phyloP scores from a whole-genome alignment of 176 grass and related monocot genomes.

The Zizania latifolia region DNA sequence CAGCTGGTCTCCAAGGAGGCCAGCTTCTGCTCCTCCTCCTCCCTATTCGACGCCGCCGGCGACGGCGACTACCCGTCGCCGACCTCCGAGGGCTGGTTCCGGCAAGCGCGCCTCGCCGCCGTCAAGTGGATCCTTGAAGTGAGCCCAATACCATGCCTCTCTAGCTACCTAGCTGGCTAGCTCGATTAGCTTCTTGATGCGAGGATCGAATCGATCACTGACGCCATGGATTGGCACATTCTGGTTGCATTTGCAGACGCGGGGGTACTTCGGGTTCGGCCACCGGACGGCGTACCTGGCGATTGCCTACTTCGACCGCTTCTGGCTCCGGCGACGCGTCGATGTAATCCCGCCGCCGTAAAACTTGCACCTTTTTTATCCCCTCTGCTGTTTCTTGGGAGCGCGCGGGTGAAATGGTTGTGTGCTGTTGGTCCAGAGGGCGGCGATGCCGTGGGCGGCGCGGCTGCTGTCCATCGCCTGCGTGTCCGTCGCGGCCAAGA shows the following conservation, averaged over 20 bases:
- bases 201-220: not conserved
- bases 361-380: not conserved
- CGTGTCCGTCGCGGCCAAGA: conserved; percentile 86
- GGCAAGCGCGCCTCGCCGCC: conserved; percentile 47
- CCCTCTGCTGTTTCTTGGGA: conserved; percentile 18
- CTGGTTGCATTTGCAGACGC: conserved; percentile 48
- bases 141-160: conserved; percentile 18
- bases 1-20: conserved; percentile 62
- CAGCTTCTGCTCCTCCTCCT: conserved; percentile 43
- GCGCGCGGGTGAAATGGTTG: not conserved
- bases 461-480: conserved; percentile 77
- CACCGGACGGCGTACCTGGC: conserved; percentile 84
- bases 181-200: conserved; percentile 1
- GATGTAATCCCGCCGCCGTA: conserved; percentile 56
- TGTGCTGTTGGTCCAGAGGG: conserved; percentile 51
- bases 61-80: conserved; percentile 26
- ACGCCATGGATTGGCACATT: conserved; percentile 10
- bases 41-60: not conserved
- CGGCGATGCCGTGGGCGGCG: conserved; percentile 64
- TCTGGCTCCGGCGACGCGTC: conserved; percentile 64
- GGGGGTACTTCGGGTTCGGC: conserved; percentile 60
- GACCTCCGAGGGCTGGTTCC: conserved; percentile 50
- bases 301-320: conserved; percentile 80
- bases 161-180: not conserved
- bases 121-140: conserved; percentile 83